Evolutionary conservation across 2,329 filamentous ascomycete genomes (phyloP), one percentile per base, ranked within the genome.

Genomic region (Elsinoe perseae): DNA sequence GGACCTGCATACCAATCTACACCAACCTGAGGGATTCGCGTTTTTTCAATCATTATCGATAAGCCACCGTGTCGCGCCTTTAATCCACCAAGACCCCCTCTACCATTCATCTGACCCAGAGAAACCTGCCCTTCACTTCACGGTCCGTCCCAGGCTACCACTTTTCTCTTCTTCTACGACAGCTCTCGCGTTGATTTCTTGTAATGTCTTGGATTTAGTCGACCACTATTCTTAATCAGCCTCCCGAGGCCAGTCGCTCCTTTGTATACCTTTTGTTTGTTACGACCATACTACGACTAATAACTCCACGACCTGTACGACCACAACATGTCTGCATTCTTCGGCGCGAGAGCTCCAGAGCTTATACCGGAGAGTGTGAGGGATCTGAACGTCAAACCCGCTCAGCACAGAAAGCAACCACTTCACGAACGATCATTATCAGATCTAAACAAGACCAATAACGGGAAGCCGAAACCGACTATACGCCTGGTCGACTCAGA

Each of bases 401-500:
- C 56, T 14, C 58, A 56, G 23, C 57, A 53, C 23, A 57, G 60
- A 38, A 61, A 63, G 40, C 61, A 61, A 50, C 61, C 65, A 16
- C 56, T 66, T 32, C 63, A 63, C 42, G 63, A 66, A 32, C 61
- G 62, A 34, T 62, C 65, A 25, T 54, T 60, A 30, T 66, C 66
- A 34, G 57, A 60, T 27, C 42, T 60, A 7, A 60, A 60, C 34
- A 58, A 55, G 32, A 46, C 56, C 1, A 60, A 57, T 25, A 56
- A 56, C 50, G 59, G 58, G 7, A 56, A 61, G 50, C 61, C 65
- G 18, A 56, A 61, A 50, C 61, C 65, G n/a, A 70, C 68, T 1
- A 65, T 70, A 20, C 66, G 68, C 57, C 61, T 70, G 52, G 66
- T 70, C 57, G 50, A 57, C 42, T 57, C 60, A n/a, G 59, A 59